Base-by-base conservation (phyloP, 805 yeast genomes). In the Ogataea nonfermentans region DNA sequence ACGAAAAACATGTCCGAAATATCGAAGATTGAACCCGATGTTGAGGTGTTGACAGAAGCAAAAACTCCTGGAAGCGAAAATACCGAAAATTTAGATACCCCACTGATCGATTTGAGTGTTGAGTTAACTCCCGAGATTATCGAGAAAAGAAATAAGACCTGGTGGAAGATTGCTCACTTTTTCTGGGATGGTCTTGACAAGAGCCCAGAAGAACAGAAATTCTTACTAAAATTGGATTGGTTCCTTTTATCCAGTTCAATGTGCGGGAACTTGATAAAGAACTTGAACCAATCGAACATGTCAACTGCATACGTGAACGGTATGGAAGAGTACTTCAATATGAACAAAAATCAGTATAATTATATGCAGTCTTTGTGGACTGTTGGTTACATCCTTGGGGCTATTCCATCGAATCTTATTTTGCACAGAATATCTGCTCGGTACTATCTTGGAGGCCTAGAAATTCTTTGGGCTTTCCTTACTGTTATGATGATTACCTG, bases 261-360 rank as follows among this genome's bases (percentile, higher is more conserved):
- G 24, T 16, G 32, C 11, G 43, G 43, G 2, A 39, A 39, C 17
- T 32, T 71, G 68, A 66, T 68, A 47, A 78, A 77, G 48, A 78
- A 76, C 50, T 65, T 79, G 19, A 83, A 78, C 54, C 65, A 79
- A 52, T 63, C 73, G 12, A 77, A 76, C 35, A 53, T 74, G 29
- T 56, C 72, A 25, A 74, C 75, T 54, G 84, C 84, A 2, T 79
- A 78, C 53, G 81, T 78, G 9, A 68, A 77, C 8, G 86, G 84
- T 4, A 75, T 79, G 83, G 68, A 74, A 50, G 79, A 76, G 40
- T 82, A 22, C 11, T 30, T 47, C 7, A 35, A 34, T 9, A 37
- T 49, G 37, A 17, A 37, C 3, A 51, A 50, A 2, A 37, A 44
- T 22, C 43, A 51, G 29, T 45, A 39, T 29, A 44, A 44, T 24